These are phyloP conservation scores for Pyricularia sp. DNA, from an alignment of 2,329 filamentous ascomycete genomes.

Conservation along the genomic window DNA sequence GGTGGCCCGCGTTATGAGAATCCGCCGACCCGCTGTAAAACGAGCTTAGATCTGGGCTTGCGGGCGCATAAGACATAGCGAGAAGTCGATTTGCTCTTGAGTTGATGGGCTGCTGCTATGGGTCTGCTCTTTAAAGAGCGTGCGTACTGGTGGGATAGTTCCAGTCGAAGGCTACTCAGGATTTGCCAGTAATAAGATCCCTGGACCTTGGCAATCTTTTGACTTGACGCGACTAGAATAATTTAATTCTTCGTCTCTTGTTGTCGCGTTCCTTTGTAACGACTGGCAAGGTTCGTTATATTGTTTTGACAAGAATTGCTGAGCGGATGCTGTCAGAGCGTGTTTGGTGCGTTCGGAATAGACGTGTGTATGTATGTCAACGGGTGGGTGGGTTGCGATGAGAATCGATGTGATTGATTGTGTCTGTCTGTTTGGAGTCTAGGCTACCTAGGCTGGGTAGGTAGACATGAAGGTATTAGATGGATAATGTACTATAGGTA, in stretches of 20 bases:
- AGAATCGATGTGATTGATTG: neutral
- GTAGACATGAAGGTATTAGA: neutral
- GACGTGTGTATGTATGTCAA: neutral
- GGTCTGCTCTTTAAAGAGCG: neutral
- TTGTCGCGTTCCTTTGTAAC: neutral
- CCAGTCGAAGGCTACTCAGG: neutral
- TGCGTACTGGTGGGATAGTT: neutral
- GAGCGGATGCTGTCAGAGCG: neutral
- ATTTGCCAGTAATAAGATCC: neutral
- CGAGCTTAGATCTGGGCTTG: slow-evolving; percentile 6
- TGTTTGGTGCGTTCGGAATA: neutral
- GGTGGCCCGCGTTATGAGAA: neutral
- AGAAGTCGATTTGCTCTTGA: neutral
- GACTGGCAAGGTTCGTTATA: neutral
- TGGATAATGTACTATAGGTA: neutral
- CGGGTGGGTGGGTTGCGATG: neutral
- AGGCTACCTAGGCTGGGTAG: neutral
- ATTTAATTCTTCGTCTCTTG: neutral
- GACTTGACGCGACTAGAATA: neutral
- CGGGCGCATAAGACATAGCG: slow-evolving; percentile 6
- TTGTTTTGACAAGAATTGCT: neutral
- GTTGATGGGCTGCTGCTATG: neutral
- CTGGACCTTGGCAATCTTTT: neutral
- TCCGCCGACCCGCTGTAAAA: slow-evolving; percentile 5
- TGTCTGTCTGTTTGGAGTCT: neutral